A percentile compares a stretch with the other conserved stretches of the same genome.
phyloP scores from a whole-genome alignment of 2,329 filamentous ascomycete species.

The Aspergillus alliaceus region DNA sequence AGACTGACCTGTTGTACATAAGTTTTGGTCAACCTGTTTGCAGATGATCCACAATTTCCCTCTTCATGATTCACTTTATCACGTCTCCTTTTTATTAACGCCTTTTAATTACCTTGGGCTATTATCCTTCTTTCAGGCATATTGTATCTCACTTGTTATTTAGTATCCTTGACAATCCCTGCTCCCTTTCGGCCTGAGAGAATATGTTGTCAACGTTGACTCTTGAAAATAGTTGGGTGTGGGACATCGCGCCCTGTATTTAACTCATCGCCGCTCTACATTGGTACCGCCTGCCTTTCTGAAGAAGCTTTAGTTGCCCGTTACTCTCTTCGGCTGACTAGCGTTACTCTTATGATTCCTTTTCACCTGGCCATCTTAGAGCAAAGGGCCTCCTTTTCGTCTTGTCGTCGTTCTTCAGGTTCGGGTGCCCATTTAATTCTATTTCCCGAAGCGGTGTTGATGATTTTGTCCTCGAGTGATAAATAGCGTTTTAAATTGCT shows the following conservation, averaged over 20 bases:
- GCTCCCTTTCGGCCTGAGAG: not conserved
- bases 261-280: too few relatives aligned
- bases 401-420: too few relatives aligned
- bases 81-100: not conserved
- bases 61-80: not conserved
- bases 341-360: too few relatives aligned
- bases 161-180: not conserved
- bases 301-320: too few relatives aligned
- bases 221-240: not conserved
- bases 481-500: conserved; percentile 2
- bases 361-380: too few relatives aligned
- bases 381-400: too few relatives aligned
- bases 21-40: conserved; percentile 11
- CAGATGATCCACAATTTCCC: conserved; percentile 10
- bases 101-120: not conserved
- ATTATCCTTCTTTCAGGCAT: not conserved
- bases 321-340: too few relatives aligned
- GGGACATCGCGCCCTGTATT: too few relatives aligned
- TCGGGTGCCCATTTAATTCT: not conserved
- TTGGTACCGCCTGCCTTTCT: too few relatives aligned
- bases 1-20: conserved; percentile 21
- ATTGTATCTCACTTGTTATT: not conserved
- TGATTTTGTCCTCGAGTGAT: conserved; percentile 9
- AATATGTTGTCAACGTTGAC: not conserved
- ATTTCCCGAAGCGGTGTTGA: conserved; percentile 2